phyloP scores from a whole-genome alignment of 441 rosid species.

The Euphorbia schlechtendalii region DNA sequence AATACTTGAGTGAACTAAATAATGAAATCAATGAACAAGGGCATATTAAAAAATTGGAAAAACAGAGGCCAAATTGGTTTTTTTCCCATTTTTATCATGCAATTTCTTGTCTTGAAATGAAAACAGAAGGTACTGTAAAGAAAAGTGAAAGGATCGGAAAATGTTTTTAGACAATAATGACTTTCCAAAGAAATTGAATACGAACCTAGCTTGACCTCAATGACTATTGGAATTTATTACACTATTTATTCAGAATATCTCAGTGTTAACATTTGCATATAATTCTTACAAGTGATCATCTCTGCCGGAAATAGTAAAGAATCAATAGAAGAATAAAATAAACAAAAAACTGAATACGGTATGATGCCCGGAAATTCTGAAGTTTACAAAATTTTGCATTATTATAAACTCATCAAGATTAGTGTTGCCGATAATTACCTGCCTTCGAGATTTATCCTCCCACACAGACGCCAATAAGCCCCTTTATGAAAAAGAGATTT shows the following conservation, averaged over 20 bases:
- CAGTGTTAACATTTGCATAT: not conserved
- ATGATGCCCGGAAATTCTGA: constrained; percentile 5
- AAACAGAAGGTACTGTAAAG: too few species aligned
- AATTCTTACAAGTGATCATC: not conserved
- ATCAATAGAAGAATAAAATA: not conserved
- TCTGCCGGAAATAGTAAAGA: not conserved
- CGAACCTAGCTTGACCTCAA: not conserved
- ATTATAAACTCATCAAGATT: not conserved
- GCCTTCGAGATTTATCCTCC: constrained; percentile 49
- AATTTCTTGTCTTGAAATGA: too few species aligned
- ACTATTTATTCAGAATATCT: not conserved
- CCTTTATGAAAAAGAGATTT: constrained; percentile 80
- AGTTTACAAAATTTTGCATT: constrained; percentile 23
- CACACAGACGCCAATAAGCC: constrained; percentile 91
- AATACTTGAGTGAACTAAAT: too few species aligned
- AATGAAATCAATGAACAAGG: too few species aligned
- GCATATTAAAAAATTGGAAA: too few species aligned
- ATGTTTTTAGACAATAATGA: too few species aligned
- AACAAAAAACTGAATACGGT: not conserved
- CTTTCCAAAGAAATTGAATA: too few species aligned
- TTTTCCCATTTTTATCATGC: too few species aligned
- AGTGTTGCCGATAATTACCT: too few species aligned
- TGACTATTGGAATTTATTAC: not conserved
- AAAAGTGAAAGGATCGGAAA: not conserved
- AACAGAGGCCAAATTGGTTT: too few species aligned